phyloP scores from a whole-genome alignment of 2,329 filamentous ascomycete species.

The Trichoderma atroviride region DNA sequence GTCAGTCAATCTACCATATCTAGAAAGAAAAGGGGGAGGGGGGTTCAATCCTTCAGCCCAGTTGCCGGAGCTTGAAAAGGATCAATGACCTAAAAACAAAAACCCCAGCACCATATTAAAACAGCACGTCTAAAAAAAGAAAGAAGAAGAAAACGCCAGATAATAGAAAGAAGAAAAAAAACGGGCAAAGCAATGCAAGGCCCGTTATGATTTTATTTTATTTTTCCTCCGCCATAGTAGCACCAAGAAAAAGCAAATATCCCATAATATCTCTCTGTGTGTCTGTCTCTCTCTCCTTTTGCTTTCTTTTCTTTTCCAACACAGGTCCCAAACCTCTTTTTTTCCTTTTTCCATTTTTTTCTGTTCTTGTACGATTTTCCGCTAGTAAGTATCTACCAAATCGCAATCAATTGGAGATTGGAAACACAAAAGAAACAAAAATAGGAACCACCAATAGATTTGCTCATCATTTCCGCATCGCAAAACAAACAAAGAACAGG shows the following conservation, averaged over 20 bases:
- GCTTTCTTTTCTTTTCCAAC: neutral
- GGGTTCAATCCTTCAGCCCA: neutral
- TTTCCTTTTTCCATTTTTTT: neutral
- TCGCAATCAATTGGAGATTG: slow-evolving; percentile 2
- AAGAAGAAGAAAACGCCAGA: neutral
- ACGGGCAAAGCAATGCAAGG: neutral
- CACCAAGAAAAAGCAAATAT: neutral
- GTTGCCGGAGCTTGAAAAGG: neutral
- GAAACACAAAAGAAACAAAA: neutral
- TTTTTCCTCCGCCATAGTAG: neutral
- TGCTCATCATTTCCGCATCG: slow-evolving; percentile 22
- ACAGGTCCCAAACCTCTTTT: slow-evolving; percentile 4
- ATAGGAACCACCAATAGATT: neutral
- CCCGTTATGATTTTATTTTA: neutral
- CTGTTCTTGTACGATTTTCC: slow-evolving; percentile 13
- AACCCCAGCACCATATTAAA: neutral
- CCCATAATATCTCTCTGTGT: neutral
- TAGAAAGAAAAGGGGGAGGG: neutral
- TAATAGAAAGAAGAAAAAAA: neutral
- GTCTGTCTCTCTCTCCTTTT: neutral
- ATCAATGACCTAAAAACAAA: neutral
- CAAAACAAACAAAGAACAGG: neutral
- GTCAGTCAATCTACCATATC: neutral
- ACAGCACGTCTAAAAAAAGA: neutral
- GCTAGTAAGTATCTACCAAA: neutral